Conservation (phyloP, 2,329 filamentous ascomycete species). For the Didymella lethalis region DNA sequence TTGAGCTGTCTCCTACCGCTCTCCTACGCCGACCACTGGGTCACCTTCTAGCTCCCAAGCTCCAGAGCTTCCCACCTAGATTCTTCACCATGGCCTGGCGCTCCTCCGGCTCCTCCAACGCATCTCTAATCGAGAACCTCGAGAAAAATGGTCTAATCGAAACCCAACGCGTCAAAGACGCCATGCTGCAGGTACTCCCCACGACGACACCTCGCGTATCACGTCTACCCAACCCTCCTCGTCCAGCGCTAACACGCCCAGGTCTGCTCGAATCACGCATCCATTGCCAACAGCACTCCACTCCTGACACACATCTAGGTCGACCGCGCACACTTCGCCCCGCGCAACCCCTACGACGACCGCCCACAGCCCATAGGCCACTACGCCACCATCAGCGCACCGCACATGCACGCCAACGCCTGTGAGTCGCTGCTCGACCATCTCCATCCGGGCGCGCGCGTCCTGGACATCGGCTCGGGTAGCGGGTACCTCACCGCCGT, state of each 20-base stretch:
- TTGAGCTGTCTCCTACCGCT: constrained; percentile 24
- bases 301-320: constrained; percentile 62
- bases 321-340: constrained; percentile 86
- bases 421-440: constrained; percentile 68
- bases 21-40: constrained; percentile 27
- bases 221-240: neutral
- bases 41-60: constrained; percentile 3
- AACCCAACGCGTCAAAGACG: constrained; percentile 74
- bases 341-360: constrained; percentile 74
- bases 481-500: constrained; percentile 84
- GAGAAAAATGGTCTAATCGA: constrained; percentile 75
- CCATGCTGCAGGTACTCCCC: constrained; percentile 72
- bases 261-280: neutral
- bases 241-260: constrained; percentile 5
- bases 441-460: constrained; percentile 60
- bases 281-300: no score
- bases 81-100: constrained; percentile 82
- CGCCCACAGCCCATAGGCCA: constrained; percentile 73
- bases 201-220: constrained; percentile 8
- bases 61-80: constrained; percentile 15
- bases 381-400: constrained; percentile 73
- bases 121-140: constrained; percentile 79
- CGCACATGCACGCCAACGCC: constrained; percentile 75
- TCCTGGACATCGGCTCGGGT: constrained; percentile 60
- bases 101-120: constrained; percentile 78